Percentiles rank a stretch among this genome's conserved stretches.
Conservation (phyloP, 2,329 filamentous ascomycete species). For the Pseudogymnoascus pannorum region DNA sequence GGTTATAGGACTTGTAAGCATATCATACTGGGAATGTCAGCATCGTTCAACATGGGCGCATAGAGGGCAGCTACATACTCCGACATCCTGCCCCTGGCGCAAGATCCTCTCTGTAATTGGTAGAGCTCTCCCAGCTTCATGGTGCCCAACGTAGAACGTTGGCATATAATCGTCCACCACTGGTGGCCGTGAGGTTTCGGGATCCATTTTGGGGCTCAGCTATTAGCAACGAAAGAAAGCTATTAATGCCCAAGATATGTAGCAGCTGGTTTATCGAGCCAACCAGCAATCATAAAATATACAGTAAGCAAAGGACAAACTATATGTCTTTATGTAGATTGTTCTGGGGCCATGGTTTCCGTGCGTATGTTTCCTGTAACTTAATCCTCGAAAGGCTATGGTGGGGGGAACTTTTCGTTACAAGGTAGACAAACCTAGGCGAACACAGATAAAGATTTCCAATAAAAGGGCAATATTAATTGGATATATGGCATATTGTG, state of each 20-base stretch:
- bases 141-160: constrained; percentile 65
- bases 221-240: neutral
- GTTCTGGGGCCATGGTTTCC: neutral
- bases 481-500: constrained; percentile 1
- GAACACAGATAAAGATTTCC: constrained; percentile 3
- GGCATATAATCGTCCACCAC: constrained; percentile 30
- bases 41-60: constrained; percentile 14
- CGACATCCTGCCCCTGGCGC: constrained; percentile 58
- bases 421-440: constrained; percentile 8
- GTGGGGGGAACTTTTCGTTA: constrained; percentile 7
- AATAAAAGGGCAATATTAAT: neutral
- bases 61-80: constrained; percentile 44
- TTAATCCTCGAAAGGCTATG: constrained; percentile 3
- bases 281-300: constrained; percentile 1
- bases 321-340: neutral
- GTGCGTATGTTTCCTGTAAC: neutral
- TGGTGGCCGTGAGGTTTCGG: constrained; percentile 13
- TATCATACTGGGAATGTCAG: constrained; percentile 55
- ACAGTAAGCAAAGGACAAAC: neutral
- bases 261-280: neutral
- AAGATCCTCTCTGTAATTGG: constrained; percentile 59
- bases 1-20: constrained; percentile 72
- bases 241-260: neutral
- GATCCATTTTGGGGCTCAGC: constrained; percentile 3
- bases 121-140: constrained; percentile 54